A percentile compares a stretch with the other conserved stretches of the same genome.
These are phyloP conservation scores for Purshia tridentata DNA, from an alignment of 306 rosid species.

Conservation along the genomic window DNA sequence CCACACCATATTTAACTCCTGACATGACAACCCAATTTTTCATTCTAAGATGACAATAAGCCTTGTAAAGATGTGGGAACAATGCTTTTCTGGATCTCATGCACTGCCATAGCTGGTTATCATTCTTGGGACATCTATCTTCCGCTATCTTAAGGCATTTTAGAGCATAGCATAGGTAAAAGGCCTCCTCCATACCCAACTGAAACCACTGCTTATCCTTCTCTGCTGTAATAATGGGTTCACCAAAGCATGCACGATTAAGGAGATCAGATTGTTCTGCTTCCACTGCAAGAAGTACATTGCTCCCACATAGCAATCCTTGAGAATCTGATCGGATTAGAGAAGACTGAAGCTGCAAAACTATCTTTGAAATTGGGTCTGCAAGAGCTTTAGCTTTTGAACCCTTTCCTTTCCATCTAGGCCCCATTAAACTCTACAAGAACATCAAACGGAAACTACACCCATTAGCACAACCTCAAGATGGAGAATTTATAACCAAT, in stretches of 20 bases:
- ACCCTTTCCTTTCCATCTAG: slow-evolving; percentile 82
- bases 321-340: slow-evolving; percentile 42
- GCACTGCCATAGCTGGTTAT: slow-evolving; percentile 52
- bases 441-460: background rate
- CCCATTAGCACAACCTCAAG: too few species aligned
- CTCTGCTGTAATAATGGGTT: slow-evolving; percentile 42
- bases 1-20: slow-evolving; percentile 70
- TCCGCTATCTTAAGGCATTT: slow-evolving; percentile 55
- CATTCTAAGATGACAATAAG: slow-evolving; percentile 59
- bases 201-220: slow-evolving; percentile 59
- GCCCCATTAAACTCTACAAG: slow-evolving; percentile 40
- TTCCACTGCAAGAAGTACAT: slow-evolving; percentile 45
- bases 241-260: slow-evolving; percentile 64
- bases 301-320: slow-evolving; percentile 46
- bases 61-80: slow-evolving; percentile 61
- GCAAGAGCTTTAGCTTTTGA: slow-evolving; percentile 61
- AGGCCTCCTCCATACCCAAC: slow-evolving; percentile 71
- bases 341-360: slow-evolving; percentile 56
- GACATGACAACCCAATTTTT: slow-evolving; percentile 78
- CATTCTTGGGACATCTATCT: slow-evolving; percentile 22
- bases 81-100: slow-evolving; percentile 47
- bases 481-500: too few species aligned
- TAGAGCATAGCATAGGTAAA: slow-evolving; percentile 54
- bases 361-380: slow-evolving; percentile 69
- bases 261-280: slow-evolving; percentile 53